Evolutionary conservation across 2,329 filamentous ascomycete genomes (phyloP).

Genomic region (Grosmannia penicillata): DNA sequence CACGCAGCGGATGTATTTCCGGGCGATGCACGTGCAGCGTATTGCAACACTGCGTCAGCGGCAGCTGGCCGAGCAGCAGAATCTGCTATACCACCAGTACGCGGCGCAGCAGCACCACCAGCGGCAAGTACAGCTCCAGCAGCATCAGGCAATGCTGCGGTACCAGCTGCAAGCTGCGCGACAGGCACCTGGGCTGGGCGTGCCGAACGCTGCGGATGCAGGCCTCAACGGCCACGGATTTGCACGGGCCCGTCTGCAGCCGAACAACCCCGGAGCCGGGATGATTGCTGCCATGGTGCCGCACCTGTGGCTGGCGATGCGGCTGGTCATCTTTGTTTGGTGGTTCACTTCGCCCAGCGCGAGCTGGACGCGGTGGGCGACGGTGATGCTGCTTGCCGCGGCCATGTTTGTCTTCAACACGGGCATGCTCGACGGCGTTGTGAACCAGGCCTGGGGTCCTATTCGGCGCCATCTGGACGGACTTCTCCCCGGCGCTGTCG

Average conservation of each 20-base stretch:
- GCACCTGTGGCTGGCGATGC: constrained; percentile 46
- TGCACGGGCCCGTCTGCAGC: constrained; percentile 14
- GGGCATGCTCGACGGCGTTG: constrained; percentile 40
- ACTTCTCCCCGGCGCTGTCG: constrained; percentile 33
- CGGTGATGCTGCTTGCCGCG: constrained; percentile 36
- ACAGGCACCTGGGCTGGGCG: neutral
- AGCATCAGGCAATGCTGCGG: neutral
- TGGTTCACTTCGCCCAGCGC: constrained; percentile 45
- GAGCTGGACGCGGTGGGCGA: constrained; percentile 44
- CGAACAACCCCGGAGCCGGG: constrained; percentile 23
- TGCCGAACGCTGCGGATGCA: too few species aligned
- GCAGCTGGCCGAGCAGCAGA: constrained; percentile 3
- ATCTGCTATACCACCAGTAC: neutral
- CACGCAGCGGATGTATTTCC: neutral
- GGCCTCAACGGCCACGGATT: constrained; percentile 12
- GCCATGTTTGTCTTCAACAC: constrained; percentile 45
- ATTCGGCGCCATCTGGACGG: constrained; percentile 44
- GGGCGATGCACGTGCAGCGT: neutral
- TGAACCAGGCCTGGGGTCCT: constrained; percentile 39
- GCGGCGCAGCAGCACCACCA: neutral
- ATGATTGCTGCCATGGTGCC: constrained; percentile 35
- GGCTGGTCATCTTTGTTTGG: constrained; percentile 46
- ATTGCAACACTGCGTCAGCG: too few species aligned
- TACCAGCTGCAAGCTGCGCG: neutral
- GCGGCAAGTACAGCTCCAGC: neutral